Evolutionary conservation across 352 stramenopile species (phyloP).

Genomic region (Phytopythium boreale): DNA sequence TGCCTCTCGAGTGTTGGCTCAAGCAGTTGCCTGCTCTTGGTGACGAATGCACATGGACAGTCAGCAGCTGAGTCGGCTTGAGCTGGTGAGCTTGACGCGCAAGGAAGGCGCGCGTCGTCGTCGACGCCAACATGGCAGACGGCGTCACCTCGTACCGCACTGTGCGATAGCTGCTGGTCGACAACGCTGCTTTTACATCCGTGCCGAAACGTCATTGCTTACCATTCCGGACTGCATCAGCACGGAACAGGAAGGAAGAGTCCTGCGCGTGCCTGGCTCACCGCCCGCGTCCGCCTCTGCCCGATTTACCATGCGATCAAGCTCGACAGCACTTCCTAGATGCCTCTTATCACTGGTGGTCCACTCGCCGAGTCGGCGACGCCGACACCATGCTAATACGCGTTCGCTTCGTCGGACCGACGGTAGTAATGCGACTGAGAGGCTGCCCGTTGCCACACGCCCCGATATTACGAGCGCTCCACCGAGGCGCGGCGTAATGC

Average conservation of each 20-base stretch:
- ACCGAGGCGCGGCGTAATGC: not conserved
- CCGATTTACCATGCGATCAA: not conserved
- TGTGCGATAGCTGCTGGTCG: not conserved
- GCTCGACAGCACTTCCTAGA: not conserved
- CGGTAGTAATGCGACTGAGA: not conserved
- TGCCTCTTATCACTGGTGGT: too few species aligned
- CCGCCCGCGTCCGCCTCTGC: not conserved
- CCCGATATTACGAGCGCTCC: not conserved
- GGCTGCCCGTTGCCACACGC: not conserved
- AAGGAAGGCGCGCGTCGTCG: not conserved
- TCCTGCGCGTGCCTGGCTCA: not conserved
- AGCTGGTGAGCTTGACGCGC: too few species aligned
- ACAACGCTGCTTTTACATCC: not conserved
- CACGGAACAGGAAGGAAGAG: not conserved
- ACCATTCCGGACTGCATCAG: not conserved
- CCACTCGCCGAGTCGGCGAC: too few species aligned
- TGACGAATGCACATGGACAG: not conserved
- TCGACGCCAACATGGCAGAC: not conserved
- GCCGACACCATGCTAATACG: too few species aligned
- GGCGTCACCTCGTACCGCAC: not conserved
- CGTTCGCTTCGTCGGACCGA: not conserved
- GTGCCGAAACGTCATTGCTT: not conserved
- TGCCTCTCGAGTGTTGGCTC: too few species aligned
- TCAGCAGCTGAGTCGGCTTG: too few species aligned
- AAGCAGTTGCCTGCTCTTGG: not conserved